Base-by-base conservation (phyloP, 306 rosid genomes). In the Prunus davidiana region DNA sequence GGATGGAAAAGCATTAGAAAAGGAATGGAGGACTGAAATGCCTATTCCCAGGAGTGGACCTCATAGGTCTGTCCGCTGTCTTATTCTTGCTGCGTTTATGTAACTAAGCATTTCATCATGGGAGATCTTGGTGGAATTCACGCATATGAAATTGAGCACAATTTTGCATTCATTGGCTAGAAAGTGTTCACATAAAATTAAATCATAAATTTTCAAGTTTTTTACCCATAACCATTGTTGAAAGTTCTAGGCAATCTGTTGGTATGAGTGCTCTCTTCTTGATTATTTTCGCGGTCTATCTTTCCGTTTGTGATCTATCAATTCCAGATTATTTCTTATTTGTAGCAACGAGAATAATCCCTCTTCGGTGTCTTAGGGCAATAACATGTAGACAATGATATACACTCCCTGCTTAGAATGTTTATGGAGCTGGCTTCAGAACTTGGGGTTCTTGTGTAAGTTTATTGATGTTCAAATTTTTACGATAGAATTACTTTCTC, bases 31-130 rank as follows among this genome's bases (percentile, higher is more conserved):
- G 74, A 72, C 71, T 1, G 97, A 93, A 84, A 69, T 84, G 18
- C 97, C 96, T 61, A 83, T 93, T 82, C 98, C 97, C 19, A 93
- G 93, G 19, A 97, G 93, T 43, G 96, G 98, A 76, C 94, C 98
- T 2, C 97, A 93, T 83, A 87, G 98, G 98, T 93, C 12, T 69
- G 84, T 32, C 6, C 73, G 50, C 60, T 57, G n/a, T 50, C 74
- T 49, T 49, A 69, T 50, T 47, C 19, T 34, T 49, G 16, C 27
- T 25, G 60, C 24, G 6, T 49, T 18, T 16, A 38, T 8, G 50
- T 50, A 49, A 49, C 60, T 15, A 50, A 69, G 72, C 15, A 69
- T 47, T 47, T 68, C 43, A 68, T 47, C 38, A 47, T 50, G 61
- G 9, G 43, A 38, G 43, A 38, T 38, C 43, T 7, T 38, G 43